These are phyloP conservation scores for Populus alba DNA, from an alignment of 345 rosid species.

Conservation along the genomic window DNA sequence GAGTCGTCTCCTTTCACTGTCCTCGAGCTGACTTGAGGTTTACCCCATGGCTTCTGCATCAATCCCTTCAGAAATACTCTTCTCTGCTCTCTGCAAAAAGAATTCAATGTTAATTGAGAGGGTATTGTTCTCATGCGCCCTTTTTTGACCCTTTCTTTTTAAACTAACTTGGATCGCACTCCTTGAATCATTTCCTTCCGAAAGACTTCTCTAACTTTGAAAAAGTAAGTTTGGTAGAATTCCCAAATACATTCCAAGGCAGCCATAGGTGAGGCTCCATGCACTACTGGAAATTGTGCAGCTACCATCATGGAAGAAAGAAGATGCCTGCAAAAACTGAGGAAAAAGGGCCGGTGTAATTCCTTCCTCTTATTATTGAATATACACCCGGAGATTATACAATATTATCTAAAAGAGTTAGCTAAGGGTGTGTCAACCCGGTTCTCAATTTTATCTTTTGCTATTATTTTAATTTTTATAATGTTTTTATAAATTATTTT, in stretches of 20 bases:
- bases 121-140: slow-evolving; percentile 2
- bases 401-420: too few species aligned
- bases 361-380: background rate
- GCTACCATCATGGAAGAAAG: background rate
- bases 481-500: too few species aligned
- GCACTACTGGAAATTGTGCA: background rate
- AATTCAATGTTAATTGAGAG: background rate
- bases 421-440: too few species aligned
- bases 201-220: slow-evolving; percentile 23
- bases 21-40: slow-evolving; percentile 33
- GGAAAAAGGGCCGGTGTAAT: background rate
- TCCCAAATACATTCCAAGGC: slow-evolving; percentile 3
- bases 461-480: too few species aligned
- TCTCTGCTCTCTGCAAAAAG: background rate
- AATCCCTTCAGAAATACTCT: slow-evolving; percentile 35
- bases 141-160: background rate
- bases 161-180: slow-evolving; percentile 46
- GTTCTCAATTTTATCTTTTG: too few species aligned
- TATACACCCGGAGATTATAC: background rate
- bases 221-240: slow-evolving; percentile 6
- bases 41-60: slow-evolving; percentile 34
- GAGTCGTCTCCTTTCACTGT: background rate
- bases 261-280: slow-evolving; percentile 13
- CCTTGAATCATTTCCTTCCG: slow-evolving; percentile 43
- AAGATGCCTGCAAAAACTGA: background rate